These are phyloP conservation scores for Periconia sp. DNA, from an alignment of 2,329 filamentous ascomycete species.

Conservation along the genomic window DNA sequence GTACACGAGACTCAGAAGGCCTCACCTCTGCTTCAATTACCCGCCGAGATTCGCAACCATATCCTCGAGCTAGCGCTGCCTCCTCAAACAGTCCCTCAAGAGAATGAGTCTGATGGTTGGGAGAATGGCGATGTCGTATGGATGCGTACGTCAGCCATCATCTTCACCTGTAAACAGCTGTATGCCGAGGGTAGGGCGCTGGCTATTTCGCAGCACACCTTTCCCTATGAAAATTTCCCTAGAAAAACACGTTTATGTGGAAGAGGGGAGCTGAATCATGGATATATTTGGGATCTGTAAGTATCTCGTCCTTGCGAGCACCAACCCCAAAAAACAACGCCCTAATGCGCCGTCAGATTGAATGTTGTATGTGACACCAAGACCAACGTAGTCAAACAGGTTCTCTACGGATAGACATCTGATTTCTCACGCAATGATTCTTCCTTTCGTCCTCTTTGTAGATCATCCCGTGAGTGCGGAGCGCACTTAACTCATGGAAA, in stretches of 20 bases:
- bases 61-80: constrained; percentile 14
- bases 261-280: background rate
- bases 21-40: constrained; percentile 12
- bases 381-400: constrained; percentile 15
- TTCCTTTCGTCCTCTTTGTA: too few species aligned
- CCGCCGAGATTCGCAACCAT: constrained; percentile 12
- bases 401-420: constrained; percentile 10
- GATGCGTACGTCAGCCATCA: constrained; percentile 13
- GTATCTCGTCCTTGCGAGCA: background rate
- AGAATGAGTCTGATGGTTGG: background rate
- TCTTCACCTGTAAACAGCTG: constrained; percentile 21
- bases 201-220: constrained; percentile 13
- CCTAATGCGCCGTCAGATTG: constrained; percentile 9
- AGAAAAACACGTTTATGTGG: constrained; percentile 12
- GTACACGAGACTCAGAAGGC: constrained; percentile 6
- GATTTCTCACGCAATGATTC: too few species aligned
- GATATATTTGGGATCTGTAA: constrained; percentile 15
- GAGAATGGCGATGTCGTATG: constrained; percentile 4
- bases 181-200: constrained; percentile 16
- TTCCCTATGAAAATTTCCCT: constrained; percentile 12
- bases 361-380: constrained; percentile 17
- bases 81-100: constrained; percentile 4
- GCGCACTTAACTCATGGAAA: too few species aligned
- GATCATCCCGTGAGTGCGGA: too few species aligned
- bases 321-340: background rate